These are phyloP conservation scores for Ophiognomonia clavigignenti-juglandacearum DNA, from an alignment of 2,329 filamentous ascomycete genomes.

Conservation along the genomic window DNA sequence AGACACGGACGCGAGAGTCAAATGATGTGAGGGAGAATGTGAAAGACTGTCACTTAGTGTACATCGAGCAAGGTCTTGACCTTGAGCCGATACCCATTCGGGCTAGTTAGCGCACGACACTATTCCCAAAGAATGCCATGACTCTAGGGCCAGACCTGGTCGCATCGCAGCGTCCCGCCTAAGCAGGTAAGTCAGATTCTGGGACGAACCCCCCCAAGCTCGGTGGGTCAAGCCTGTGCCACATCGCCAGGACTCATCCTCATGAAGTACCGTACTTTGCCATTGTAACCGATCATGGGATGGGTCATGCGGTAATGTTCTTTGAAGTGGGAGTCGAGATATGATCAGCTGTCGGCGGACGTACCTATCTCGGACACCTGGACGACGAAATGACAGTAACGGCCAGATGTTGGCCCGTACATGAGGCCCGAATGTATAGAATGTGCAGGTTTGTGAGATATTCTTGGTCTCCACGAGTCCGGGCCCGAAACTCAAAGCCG, in stretches of 20 bases:
- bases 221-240: not conserved
- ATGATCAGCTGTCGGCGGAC: too few species aligned
- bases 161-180: not conserved
- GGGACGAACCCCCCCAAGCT: not conserved
- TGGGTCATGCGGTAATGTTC: not conserved
- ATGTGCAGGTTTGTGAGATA: not conserved
- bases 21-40: not conserved
- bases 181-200: not conserved
- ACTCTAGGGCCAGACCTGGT: too few species aligned
- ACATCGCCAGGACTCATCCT: not conserved
- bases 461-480: not conserved
- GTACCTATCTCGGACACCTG: too few species aligned
- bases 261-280: constrained; percentile 1
- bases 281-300: not conserved
- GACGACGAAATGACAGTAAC: not conserved
- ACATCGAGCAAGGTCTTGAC: too few species aligned
- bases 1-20: constrained; percentile 5
- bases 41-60: too few species aligned
- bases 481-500: not conserved
- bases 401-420: not conserved
- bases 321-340: not conserved
- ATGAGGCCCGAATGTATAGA: not conserved
- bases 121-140: not conserved
- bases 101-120: not conserved
- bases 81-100: not conserved